Percentiles rank a stretch among this genome's conserved stretches.
These are phyloP conservation scores for Akebia trifoliata DNA, from an alignment of 164 flowering plant genomes.

Conservation along the genomic window DNA sequence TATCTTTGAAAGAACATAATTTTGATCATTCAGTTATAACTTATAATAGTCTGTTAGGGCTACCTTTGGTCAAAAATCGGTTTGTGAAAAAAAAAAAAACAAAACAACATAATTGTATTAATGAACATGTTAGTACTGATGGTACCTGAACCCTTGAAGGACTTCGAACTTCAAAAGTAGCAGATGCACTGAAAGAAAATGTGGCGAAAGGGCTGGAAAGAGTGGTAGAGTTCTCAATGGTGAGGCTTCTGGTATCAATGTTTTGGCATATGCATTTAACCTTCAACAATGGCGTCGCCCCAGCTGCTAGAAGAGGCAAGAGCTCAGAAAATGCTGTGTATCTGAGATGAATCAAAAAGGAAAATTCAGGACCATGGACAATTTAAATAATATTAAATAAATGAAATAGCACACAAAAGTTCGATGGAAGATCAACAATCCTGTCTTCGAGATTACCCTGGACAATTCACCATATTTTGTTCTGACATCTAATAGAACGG, in stretches of 20 bases:
- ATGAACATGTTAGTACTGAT: constrained; percentile 2
- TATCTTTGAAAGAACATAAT: no score
- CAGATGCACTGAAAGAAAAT: constrained; percentile 81
- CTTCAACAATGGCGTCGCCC: constrained; percentile 61
- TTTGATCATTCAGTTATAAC: no score
- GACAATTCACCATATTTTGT: neutral
- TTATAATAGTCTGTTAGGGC: no score
- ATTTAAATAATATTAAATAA: neutral
- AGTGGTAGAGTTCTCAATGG: constrained; percentile 60
- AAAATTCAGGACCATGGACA: neutral
- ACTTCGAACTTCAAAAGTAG: constrained; percentile 81
- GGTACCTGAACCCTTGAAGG: constrained; percentile 88
- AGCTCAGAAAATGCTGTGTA: constrained; percentile 97
- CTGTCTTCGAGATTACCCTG: neutral
- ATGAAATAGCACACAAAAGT: neutral
- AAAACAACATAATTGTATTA: no score
- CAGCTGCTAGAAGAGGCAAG: constrained; percentile 83
- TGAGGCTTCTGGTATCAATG: constrained; percentile 48
- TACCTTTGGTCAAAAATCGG: no score
- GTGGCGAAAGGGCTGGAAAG: constrained; percentile 70
- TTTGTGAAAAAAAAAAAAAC: no score
- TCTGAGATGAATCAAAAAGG: constrained; percentile 33
- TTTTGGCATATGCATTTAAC: constrained; percentile 63
- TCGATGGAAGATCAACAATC: neutral
- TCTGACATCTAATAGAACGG: neutral